Evolutionary conservation across 129 eudicot species (phyloP), one percentile per base, ranked within the genome.

Genomic region (Ambrosia trifida): DNA sequence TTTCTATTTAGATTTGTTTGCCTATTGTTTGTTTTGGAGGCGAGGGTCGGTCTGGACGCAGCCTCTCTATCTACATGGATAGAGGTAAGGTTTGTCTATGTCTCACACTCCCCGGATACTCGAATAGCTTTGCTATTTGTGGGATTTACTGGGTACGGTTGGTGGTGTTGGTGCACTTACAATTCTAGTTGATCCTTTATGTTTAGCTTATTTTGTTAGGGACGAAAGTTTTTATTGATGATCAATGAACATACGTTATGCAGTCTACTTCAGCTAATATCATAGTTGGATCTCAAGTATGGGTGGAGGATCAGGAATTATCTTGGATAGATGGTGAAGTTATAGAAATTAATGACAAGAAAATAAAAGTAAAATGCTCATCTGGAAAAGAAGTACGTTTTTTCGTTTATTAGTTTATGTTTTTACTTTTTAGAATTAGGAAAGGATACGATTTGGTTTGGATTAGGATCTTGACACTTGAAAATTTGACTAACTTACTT

Each of bases 241-340:
- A 73, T 59, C 13, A 40, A 18, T 38, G 11, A 51, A 40, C n/a
- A 40, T 8, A 30, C 50, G 11, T 74, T 31, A 38, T 85, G 83
- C 84, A 88, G 96, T 72, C 82, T 81, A 75, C 83, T 71, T 68
- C 89, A 18, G 45, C 64, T 40, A 81, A 72, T 73, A 66, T 84
- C 66, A 81, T 77, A 43, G 83, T 85, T 65, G 98, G 98, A 62
- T 84, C 98, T 72, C 98, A 78, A 61, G 96, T 92, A 19, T 92
- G 98, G 98, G 91, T 92, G 72, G 96, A 83, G 84, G 95, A 92
- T 83, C 66, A 77, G 38, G 96, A 81, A 20, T 89, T 61, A 78
- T 89, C 96, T 72, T 92, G 98, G 98, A 58, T 86, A 86, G 96
- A 84, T 75, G 98, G 96, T 61, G 91, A 80, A 49, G 89, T 92